phyloP scores from a whole-genome alignment of 352 stramenopile species.

The Phytophthora hybrid region DNA sequence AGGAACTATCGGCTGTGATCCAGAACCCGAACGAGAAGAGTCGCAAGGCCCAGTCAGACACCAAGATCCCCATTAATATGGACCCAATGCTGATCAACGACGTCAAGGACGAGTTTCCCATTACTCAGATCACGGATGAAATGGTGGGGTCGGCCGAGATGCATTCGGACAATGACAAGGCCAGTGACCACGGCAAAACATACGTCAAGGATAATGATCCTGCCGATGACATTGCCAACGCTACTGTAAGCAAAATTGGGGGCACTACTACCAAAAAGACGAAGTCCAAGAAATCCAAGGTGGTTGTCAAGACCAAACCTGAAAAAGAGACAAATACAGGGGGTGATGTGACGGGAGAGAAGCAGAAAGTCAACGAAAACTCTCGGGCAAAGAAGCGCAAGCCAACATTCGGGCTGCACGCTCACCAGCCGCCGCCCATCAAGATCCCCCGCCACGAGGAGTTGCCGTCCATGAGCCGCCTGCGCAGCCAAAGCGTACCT shows the following conservation, averaged over 20 bases:
- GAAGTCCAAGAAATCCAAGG: conserved; percentile 27
- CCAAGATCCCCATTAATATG: conserved; percentile 46
- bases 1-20: conserved; percentile 81
- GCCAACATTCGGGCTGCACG: conserved; percentile 31
- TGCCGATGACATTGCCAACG: not conserved
- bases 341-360: conserved; percentile 3
- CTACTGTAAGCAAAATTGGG: not conserved
- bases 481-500: conserved; percentile 56
- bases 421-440: conserved; percentile 60
- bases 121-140: conserved; percentile 23
- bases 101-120: conserved; percentile 25
- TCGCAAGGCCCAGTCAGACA: conserved; percentile 74
- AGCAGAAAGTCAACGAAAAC: conserved; percentile 6
- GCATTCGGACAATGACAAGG: not conserved
- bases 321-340: not conserved
- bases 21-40: conserved; percentile 90
- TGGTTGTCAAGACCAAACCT: conserved; percentile 12
- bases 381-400: conserved; percentile 47
- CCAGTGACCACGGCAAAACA: not conserved
- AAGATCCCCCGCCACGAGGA: conserved; percentile 71
- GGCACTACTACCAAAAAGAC: conserved; percentile 23
- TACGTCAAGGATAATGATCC: not conserved
- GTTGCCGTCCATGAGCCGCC: conserved; percentile 40
- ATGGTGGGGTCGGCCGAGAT: conserved; percentile 26
- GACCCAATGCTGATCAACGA: conserved; percentile 14